Evolutionary conservation across 2,329 filamentous ascomycete genomes (phyloP).

Genomic region (Colletotrichum sp.): DNA sequence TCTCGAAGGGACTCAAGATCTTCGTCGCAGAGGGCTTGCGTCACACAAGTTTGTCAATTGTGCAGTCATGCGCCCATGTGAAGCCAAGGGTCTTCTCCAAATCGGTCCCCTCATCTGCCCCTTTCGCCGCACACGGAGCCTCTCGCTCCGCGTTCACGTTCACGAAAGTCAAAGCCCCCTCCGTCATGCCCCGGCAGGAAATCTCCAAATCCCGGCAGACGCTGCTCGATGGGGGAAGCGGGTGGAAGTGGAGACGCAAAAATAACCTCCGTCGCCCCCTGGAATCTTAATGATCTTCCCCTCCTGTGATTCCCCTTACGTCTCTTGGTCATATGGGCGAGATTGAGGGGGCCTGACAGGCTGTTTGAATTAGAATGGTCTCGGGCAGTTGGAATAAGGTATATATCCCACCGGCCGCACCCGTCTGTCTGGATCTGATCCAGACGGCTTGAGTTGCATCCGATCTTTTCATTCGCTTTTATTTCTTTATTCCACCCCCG

Average conservation of each 20-base stretch:
- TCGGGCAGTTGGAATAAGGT: neutral
- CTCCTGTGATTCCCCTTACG: neutral
- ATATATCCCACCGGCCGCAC: neutral
- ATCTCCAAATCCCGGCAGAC: neutral
- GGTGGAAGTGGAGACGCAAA: neutral
- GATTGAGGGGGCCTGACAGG: neutral
- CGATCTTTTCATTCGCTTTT: neutral
- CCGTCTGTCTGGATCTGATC: neutral
- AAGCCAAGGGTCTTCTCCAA: neutral
- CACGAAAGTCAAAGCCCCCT: neutral
- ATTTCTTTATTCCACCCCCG: neutral
- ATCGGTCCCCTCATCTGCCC: neutral
- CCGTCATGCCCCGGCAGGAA: neutral
- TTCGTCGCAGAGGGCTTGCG: neutral
- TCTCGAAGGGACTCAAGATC: neutral
- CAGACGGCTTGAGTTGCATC: neutral
- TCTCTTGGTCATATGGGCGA: neutral
- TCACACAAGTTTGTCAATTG: neutral
- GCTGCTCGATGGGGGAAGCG: neutral
- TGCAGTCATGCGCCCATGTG: neutral
- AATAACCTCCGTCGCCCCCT: neutral
- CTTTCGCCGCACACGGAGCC: constrained; percentile 8
- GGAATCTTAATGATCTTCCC: neutral
- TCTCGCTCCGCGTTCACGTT: neutral
- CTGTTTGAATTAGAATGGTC: neutral